Base-by-base conservation (phyloP, 805 yeast species). In the Saturnispora gosingensis region DNA sequence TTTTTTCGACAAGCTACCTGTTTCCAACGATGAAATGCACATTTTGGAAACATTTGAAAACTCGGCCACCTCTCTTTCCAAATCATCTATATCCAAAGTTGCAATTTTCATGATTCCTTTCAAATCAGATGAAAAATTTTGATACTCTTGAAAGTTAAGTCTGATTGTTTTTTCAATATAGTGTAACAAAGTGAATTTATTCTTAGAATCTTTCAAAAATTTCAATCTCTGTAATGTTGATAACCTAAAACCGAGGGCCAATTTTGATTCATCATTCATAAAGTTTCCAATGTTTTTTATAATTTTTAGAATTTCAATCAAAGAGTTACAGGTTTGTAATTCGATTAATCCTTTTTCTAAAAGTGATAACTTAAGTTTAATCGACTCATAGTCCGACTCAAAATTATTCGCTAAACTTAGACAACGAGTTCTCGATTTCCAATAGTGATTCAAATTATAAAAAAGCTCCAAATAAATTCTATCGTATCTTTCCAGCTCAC, bases 201-300 rank as follows among this genome's bases (percentile, higher is more conserved):
- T 84, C 55, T 80, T 80, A 46, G 74, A 79, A 61, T 82, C 85
- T 68, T 85, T 85, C 71, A 85, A 78, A 63, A 84, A 85, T 35
- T 81, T 78, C 55, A 85, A 71, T 61, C 88, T 73, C 58, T 78
- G 86, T 53, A 85, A 71, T 0, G 91, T 82, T 43, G 82, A 75
- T 53, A 85, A 69, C 59, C 77, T 82, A 66, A 85, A 84, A 20
- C 95, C 95, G 34, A 72, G 72, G 0, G 87, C 89, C 55, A 77
- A 76, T 59, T 82, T 85, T 4, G 83, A 72, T 6, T 73, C 66
- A 59, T 83, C 88, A 62, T 85, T 85, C 93, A 85, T 85, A 58
- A 78, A 84, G 59, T 85, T 85, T 55, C 93, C 95, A 52, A 85
- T 78, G 13, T 82, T 81, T 57, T 83, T 77, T 54, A 85, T 82